Conservation (phyloP, 2,329 filamentous ascomycete species). For the Drechslerella coelobrocha region DNA sequence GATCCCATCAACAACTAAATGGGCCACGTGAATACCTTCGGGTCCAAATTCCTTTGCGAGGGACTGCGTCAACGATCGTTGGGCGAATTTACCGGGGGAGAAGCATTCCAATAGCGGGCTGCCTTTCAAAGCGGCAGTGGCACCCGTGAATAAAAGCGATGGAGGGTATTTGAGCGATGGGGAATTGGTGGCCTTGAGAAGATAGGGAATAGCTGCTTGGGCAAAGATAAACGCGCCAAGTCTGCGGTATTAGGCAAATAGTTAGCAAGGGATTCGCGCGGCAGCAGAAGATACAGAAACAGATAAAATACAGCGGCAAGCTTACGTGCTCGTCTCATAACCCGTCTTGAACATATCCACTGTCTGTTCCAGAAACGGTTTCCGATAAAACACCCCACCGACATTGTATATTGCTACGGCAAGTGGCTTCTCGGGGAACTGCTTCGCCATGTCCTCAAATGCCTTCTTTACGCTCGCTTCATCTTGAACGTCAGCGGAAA, state of each 20-base stretch:
- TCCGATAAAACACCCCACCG: conserved; percentile 62
- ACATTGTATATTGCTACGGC: conserved; percentile 77
- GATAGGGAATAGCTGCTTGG: conserved; percentile 72
- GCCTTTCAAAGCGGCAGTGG: conserved; percentile 78
- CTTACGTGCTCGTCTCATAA: conserved; percentile 64
- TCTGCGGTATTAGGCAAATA: conserved; percentile 57
- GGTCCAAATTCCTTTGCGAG: conserved; percentile 85
- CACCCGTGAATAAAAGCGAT: conserved; percentile 83
- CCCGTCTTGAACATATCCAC: conserved; percentile 63
- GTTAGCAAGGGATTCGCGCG: not conserved
- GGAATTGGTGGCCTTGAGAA: conserved; percentile 68
- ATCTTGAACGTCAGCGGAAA: conserved; percentile 71
- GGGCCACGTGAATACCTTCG: conserved; percentile 80
- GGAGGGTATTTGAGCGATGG: conserved; percentile 68
- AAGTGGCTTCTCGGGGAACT: conserved; percentile 65
- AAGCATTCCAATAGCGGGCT: conserved; percentile 74
- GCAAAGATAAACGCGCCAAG: conserved; percentile 78
- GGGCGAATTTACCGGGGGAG: conserved; percentile 79
- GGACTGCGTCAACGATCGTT: conserved; percentile 75
- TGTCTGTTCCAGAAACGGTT: conserved; percentile 67
- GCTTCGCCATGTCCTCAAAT: conserved; percentile 68
- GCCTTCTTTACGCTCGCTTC: conserved; percentile 65
- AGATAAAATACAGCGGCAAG: conserved; percentile 53
- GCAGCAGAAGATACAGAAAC: not conserved
- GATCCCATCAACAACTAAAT: conserved; percentile 81